Evolutionary conservation across 257 asterid genomes (phyloP), one percentile per base, ranked within the genome.

Genomic region (Solanum chiquidenum): DNA sequence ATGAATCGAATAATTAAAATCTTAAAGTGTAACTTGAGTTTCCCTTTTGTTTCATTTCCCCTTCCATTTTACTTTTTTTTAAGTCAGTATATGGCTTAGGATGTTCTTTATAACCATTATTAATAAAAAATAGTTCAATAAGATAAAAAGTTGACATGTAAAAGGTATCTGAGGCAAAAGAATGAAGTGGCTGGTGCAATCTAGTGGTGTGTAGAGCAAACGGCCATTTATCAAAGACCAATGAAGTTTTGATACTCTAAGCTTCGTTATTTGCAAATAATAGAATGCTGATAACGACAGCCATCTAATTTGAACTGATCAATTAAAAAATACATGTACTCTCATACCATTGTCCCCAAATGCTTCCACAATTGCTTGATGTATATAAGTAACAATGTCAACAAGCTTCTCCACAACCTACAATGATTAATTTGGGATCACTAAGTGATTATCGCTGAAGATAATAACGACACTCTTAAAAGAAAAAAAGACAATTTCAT

Each of bases 341-440:
- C 31, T 84, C 92, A 31, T 92, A 97, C 99, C 98, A 52, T 89
- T 92, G 40, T 92, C 94, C 91, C 94, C 98, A 92, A 96, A 96
- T 29, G 93, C 98, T 77, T 94, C 94, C 35, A 92, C 89, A 89
- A 97, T 96, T 89, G 93, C 97, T 87, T 94, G 99, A 93, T 93
- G 98, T 86, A 97, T 93, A 90, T 93, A 96, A 29, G 98, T 91
- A 83, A 97, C 99, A 66, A 93, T 90, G 90, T 97, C 99, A 88
- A 96, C 98, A 87, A 97, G 95, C 93, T 95, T 97, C 98, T 97
- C 99, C 93, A 97, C 97, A 88, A 29, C 93, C 98, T 94, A 92
- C 84, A 87, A 86, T n/a, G 37, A 87, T 46, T 72, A 89, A 88
- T 79, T 85, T 74, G 62, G 29, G 20, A 66, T 49, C 21, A 68